Percentiles rank a stretch among this genome's conserved stretches.
Conservation (phyloP, 139 green algal species). For the Coelastrella sp. region DNA sequence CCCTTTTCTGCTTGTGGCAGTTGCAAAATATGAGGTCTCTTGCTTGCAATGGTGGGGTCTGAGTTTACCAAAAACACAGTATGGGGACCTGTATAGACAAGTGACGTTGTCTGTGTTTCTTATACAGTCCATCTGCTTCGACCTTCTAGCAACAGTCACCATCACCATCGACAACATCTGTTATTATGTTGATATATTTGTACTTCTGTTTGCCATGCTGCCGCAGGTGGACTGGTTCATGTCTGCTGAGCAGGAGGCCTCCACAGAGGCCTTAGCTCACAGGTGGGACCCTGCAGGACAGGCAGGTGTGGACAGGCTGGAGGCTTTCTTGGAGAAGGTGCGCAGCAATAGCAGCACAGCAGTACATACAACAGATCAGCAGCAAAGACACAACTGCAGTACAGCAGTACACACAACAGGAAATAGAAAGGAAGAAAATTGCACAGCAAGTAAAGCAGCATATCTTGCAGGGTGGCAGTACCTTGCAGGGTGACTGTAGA, state of each 20-base stretch:
- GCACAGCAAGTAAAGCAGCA: too few species aligned
- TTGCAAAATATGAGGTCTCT: too few species aligned
- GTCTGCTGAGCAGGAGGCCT: slow-evolving; percentile 75
- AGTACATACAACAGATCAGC: not conserved
- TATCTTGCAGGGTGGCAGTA: too few species aligned
- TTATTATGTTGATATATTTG: not conserved
- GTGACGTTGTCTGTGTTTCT: too few species aligned
- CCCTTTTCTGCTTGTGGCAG: not conserved
- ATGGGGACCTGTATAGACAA: too few species aligned
- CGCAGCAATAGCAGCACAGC: not conserved
- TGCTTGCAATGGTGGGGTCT: too few species aligned
- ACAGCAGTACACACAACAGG: too few species aligned
- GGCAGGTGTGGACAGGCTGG: slow-evolving; percentile 71
- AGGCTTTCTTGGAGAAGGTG: slow-evolving; percentile 72
- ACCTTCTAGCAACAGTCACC: not conserved
- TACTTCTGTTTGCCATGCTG: not conserved
- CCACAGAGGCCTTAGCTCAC: slow-evolving; percentile 80
- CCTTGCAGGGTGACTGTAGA: too few species aligned
- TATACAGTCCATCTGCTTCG: too few species aligned
- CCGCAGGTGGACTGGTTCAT: slow-evolving; percentile 75
- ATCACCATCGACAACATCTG: not conserved
- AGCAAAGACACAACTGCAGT: too few species aligned
- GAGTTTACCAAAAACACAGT: too few species aligned
- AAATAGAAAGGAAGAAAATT: too few species aligned
- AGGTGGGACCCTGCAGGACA: slow-evolving; percentile 83